Percentiles rank a stretch among this genome's conserved stretches.
These are phyloP conservation scores for Cordyceps tenuipes DNA, from an alignment of 2,329 filamentous ascomycete species.

Conservation along the genomic window DNA sequence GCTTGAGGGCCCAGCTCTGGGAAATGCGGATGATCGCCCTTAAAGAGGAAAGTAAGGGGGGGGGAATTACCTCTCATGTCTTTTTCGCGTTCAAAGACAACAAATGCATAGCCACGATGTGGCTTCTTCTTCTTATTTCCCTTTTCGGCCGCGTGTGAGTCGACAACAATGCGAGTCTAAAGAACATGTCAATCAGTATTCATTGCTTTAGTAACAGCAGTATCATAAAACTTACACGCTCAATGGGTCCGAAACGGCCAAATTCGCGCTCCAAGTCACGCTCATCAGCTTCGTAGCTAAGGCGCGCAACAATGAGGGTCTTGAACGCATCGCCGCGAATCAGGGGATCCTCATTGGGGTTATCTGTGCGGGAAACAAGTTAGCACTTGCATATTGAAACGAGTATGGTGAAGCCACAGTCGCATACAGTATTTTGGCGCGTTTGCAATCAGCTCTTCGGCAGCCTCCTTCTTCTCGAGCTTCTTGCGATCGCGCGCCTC, in stretches of 20 bases:
- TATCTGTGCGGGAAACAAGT: conserved; percentile 50
- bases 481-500: conserved; percentile 78
- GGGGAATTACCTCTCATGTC: conserved; percentile 89
- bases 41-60: conserved; percentile 30
- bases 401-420: neutral
- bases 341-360: conserved; percentile 76
- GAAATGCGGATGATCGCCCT: conserved; percentile 20
- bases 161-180: conserved; percentile 79
- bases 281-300: conserved; percentile 83
- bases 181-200: neutral
- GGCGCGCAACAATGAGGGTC: conserved; percentile 83
- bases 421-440: conserved; percentile 53
- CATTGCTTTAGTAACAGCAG: neutral
- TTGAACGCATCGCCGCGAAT: conserved; percentile 90
- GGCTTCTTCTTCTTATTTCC: conserved; percentile 72
- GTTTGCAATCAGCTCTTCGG: conserved; percentile 56
- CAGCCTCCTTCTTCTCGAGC: conserved; percentile 64
- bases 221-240: conserved; percentile 56
- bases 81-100: conserved; percentile 93
- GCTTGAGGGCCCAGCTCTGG: conserved; percentile 36
- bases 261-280: conserved; percentile 91
- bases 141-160: conserved; percentile 60
- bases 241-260: conserved; percentile 85
- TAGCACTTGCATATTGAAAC: conserved; percentile 12
- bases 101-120: conserved; percentile 88